These are phyloP conservation scores for Batrachochytrium dendrobatidis DNA, from an alignment of 371 early-diverging fungal species.

Conservation along the genomic window DNA sequence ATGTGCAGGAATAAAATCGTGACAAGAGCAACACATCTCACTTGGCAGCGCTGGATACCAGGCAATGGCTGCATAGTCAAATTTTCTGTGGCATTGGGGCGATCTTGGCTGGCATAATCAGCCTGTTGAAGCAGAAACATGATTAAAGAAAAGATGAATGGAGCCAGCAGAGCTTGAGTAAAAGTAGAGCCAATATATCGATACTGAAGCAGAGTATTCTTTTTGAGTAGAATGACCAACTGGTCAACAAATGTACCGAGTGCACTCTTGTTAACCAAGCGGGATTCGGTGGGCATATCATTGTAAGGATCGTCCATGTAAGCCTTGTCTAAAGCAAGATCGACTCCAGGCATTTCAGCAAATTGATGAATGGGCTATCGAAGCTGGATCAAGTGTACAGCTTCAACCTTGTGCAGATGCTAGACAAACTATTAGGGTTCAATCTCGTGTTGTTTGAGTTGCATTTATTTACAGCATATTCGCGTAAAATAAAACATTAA, in stretches of 20 bases:
- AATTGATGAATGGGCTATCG: too few relatives aligned
- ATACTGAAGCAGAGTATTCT: slow-evolving; percentile 51
- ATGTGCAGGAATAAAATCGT: too few relatives aligned
- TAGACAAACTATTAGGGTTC: too few relatives aligned
- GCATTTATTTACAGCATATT: too few relatives aligned
- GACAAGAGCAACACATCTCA: slow-evolving; percentile 11
- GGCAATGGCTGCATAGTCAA: slow-evolving; percentile 34
- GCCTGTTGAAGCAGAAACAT: slow-evolving; percentile 55
- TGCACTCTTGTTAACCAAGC: slow-evolving; percentile 6
- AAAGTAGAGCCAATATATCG: slow-evolving; percentile 47
- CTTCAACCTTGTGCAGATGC: too few relatives aligned
- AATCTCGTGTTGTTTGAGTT: too few relatives aligned
- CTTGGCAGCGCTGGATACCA: slow-evolving; percentile 50
- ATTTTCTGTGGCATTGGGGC: slow-evolving; percentile 39
- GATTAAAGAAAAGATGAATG: slow-evolving; percentile 55
- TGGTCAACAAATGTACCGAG: slow-evolving; percentile 29
- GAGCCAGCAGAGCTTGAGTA: slow-evolving; percentile 53
- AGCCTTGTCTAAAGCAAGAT: too few relatives aligned
- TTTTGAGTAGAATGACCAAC: slow-evolving; percentile 53
- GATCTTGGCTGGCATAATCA: slow-evolving; percentile 42
- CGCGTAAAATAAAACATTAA: too few relatives aligned
- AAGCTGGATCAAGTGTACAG: too few relatives aligned
- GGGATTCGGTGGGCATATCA: too few relatives aligned
- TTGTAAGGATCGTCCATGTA: too few relatives aligned
- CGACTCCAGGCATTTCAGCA: too few relatives aligned